phyloP scores from a whole-genome alignment of 495 filamentous ascomycete species.

The Hypoxylon lenormandii region DNA sequence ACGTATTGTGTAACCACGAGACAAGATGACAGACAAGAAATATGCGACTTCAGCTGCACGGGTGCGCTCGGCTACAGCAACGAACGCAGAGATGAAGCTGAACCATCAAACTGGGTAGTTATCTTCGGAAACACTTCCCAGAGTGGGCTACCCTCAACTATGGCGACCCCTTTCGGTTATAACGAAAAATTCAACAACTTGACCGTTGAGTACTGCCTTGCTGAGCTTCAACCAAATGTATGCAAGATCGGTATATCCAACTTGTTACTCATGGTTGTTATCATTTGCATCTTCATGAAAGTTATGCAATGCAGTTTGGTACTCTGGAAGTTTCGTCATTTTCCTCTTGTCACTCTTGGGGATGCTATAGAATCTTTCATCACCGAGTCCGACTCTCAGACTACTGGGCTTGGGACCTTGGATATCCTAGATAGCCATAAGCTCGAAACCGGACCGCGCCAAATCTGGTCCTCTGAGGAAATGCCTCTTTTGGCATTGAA shows the following conservation, averaged over 20 bases:
- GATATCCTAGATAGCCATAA: conserved; percentile 1
- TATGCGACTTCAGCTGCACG: background rate
- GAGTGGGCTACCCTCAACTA: background rate
- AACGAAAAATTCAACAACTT: background rate
- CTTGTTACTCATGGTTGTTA: conserved; percentile 6
- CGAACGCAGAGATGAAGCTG: background rate
- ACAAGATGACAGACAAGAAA: background rate
- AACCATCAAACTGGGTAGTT: background rate
- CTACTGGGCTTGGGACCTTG: conserved; percentile 13
- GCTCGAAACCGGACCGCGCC: conserved; percentile 7
- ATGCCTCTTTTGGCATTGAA: background rate
- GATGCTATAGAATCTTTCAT: conserved; percentile 27
- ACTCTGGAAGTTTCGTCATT: conserved; percentile 12
- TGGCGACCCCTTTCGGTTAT: background rate
- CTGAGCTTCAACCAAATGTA: background rate
- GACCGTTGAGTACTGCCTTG: conserved; percentile 17
- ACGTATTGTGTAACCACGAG: conserved; percentile 11
- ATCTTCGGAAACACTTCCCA: background rate
- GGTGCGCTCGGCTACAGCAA: background rate
- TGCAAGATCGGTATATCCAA: conserved; percentile 21
- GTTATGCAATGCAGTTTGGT: conserved; percentile 7
- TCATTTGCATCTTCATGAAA: conserved; percentile 22
- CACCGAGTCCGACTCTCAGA: background rate
- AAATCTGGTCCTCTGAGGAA: conserved; percentile 2
- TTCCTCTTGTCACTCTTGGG: conserved; percentile 18